phyloP scores from a whole-genome alignment of 768 basidiomycete species.

The Udeniomyces megalosporus region DNA sequence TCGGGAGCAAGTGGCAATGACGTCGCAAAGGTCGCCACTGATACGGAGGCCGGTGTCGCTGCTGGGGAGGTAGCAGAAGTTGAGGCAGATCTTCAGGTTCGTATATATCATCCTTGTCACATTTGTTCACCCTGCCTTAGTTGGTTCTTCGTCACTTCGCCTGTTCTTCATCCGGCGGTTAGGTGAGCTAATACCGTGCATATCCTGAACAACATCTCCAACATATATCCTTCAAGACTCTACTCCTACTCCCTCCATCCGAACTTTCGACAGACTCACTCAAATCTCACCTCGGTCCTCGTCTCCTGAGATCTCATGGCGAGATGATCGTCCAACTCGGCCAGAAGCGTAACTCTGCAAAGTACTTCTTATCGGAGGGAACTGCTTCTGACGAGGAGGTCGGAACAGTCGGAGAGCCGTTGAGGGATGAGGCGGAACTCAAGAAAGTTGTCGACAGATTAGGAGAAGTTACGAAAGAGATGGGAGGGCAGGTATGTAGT shows the following conservation, averaged over 20 bases:
- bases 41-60: too few relatives aligned
- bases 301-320: background rate
- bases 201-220: too few relatives aligned
- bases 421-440: background rate
- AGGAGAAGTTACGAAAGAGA: background rate
- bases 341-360: background rate
- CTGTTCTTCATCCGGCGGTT: too few relatives aligned
- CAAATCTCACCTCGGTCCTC: slow-evolving; percentile 8
- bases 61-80: background rate
- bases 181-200: too few relatives aligned
- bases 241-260: background rate
- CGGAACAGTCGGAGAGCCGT: background rate
- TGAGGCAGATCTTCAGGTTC: slow-evolving; percentile 1
- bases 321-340: slow-evolving; percentile 8
- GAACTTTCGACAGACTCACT: background rate
- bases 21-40: background rate
- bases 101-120: background rate
- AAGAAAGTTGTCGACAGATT: background rate
- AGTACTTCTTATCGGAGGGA: background rate
- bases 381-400: background rate
- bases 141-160: too few relatives aligned
- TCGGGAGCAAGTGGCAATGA: background rate
- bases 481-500: background rate
- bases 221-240: background rate
- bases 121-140: background rate